These are phyloP conservation scores for Aspergillus aculeatus DNA, from an alignment of 2,329 filamentous ascomycete genomes.

Conservation along the genomic window DNA sequence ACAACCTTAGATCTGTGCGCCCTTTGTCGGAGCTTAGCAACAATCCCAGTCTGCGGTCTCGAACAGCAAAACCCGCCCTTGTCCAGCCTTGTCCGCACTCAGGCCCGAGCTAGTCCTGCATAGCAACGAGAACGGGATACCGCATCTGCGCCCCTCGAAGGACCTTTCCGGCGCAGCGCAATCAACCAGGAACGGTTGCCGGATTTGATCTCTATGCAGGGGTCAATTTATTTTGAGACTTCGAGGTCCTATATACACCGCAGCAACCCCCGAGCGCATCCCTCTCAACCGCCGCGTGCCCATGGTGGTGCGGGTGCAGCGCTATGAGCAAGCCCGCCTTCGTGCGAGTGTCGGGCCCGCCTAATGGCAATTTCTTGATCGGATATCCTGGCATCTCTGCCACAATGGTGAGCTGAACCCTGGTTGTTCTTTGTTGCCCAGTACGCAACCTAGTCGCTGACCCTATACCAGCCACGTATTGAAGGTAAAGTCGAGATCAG, in stretches of 20 bases:
- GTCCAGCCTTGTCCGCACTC: background rate
- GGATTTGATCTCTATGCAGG: conserved; percentile 27
- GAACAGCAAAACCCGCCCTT: background rate
- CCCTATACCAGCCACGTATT: conserved; percentile 72
- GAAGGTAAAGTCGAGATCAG: conserved; percentile 97
- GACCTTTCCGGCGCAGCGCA: conserved; percentile 14
- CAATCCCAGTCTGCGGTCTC: background rate
- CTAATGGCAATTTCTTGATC: conserved; percentile 94
- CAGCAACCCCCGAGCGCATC: conserved; percentile 25
- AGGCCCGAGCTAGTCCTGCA: background rate
- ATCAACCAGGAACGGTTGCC: conserved; percentile 7
- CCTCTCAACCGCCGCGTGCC: conserved; percentile 31
- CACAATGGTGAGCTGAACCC: conserved; percentile 71
- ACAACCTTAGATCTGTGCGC: background rate
- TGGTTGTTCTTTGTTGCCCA: background rate
- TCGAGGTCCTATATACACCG: conserved; percentile 29
- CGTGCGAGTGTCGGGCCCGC: conserved; percentile 94
- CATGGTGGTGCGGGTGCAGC: conserved; percentile 42
- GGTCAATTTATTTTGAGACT: conserved; percentile 20
- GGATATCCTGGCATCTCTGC: conserved; percentile 98
- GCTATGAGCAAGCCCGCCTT: conserved; percentile 65
- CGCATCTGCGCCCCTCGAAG: conserved; percentile 15
- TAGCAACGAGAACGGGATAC: conserved; percentile 14
- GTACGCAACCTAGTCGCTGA: conserved; percentile 11
- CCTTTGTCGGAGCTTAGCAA: background rate